These are phyloP conservation scores for Cercospora zeina DNA, from an alignment of 2,329 filamentous ascomycete species.

Conservation along the genomic window DNA sequence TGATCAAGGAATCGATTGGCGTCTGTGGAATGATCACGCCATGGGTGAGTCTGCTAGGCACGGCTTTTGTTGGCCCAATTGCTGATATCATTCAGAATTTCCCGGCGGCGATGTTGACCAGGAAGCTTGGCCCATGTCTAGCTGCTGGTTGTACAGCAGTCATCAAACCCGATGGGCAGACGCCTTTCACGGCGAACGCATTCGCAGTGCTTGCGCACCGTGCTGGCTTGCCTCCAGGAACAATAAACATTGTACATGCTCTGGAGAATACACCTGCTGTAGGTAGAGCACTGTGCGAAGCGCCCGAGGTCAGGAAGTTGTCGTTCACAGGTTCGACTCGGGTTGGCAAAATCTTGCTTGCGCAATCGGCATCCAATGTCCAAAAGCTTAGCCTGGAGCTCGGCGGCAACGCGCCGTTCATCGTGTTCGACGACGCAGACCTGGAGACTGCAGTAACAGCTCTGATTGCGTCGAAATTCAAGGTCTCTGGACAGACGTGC, in stretches of 20 bases:
- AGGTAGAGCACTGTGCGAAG: slow-evolving; percentile 29
- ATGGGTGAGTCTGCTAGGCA: slow-evolving; percentile 23
- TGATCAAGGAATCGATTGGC: slow-evolving; percentile 37
- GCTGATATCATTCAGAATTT: slow-evolving; percentile 28
- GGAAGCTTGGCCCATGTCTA: slow-evolving; percentile 39
- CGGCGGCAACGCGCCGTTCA: slow-evolving; percentile 40
- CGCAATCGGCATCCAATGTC: slow-evolving; percentile 30
- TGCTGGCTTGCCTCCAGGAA: slow-evolving; percentile 36
- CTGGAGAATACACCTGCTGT: slow-evolving; percentile 30
- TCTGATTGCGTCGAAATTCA: slow-evolving; percentile 35
- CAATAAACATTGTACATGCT: slow-evolving; percentile 34
- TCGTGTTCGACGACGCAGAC: slow-evolving; percentile 41
- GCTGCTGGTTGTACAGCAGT: slow-evolving; percentile 41
- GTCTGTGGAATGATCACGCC: slow-evolving; percentile 35
- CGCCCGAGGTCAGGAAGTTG: slow-evolving; percentile 34
- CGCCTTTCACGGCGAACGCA: slow-evolving; percentile 37
- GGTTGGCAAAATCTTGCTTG: slow-evolving; percentile 37
- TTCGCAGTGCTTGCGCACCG: slow-evolving; percentile 34
- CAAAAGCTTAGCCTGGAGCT: slow-evolving; percentile 40
- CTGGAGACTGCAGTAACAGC: slow-evolving; percentile 35
- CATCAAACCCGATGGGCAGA: slow-evolving; percentile 38
- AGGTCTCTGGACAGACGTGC: slow-evolving; percentile 37
- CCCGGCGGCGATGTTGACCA: slow-evolving; percentile 43
- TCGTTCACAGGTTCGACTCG: slow-evolving; percentile 38
- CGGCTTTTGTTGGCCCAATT: background rate